Evolutionary conservation across 2,329 filamentous ascomycete species (phyloP), one percentile per base, ranked within the genome.

Genomic region (Penicillium sp.): DNA sequence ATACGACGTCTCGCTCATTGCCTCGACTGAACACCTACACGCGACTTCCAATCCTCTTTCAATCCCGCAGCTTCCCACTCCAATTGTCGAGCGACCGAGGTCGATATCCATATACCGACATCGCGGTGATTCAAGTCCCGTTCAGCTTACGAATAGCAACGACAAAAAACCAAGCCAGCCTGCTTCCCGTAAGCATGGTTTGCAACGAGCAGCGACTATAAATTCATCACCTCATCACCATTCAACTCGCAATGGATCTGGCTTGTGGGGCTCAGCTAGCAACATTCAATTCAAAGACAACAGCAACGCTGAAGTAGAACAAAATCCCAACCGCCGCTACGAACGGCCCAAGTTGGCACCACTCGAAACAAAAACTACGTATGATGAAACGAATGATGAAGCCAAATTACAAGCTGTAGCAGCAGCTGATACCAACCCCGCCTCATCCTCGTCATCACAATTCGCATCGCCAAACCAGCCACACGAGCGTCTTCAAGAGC

Each of bases 21-120:
- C 83, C 12, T 86, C 84, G 0, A 79, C 80, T 14, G 84, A 86
- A 57, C 84, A 87, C 66, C 72, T 87, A 11, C 79, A 82, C 24
- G 73, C 78, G 8, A 78, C 77, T 18, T 68, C 66, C 14, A 72
- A 72, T 50, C 68, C 69, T 43, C 48, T 67, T 8, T 51, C 52
- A 24, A 58, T 47, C 18, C 63, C 71, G 20, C 66, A 65, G 47
- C 57, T 66, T 52, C 59, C 57, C 9, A 62, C 59, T 14, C 56
- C 62, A 6, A 55, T 52, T 38, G 45, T 64, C 60, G 57, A 59
- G 24, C 47, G 62, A 11, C 62, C 67, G 3, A 64, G 66, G 6
- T 56, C 68, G 3, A 62, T 68, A 16, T 57, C 66, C 18, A 61
- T 65, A 11, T 70, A 71, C 55, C 71, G 73, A 9, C 68, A 72